phyloP scores from a whole-genome alignment of 441 rosid species.

The Euphorbia celastroides region DNA sequence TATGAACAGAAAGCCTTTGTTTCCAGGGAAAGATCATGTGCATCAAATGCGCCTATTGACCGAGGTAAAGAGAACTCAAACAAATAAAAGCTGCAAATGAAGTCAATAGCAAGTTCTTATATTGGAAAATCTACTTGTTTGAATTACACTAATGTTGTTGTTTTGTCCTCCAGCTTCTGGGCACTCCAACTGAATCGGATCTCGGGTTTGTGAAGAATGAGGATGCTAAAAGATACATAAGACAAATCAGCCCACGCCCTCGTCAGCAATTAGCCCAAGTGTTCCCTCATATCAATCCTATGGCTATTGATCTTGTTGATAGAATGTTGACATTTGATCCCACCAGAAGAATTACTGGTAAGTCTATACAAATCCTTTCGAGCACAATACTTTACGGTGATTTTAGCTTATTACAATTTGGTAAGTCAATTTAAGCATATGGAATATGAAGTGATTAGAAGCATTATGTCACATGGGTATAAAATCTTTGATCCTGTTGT shows the following conservation, averaged over 20 bases:
- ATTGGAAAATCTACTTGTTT: background rate
- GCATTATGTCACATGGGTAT: background rate
- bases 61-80: conserved; percentile 35
- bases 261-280: conserved; percentile 56
- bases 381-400: background rate
- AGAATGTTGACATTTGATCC: conserved; percentile 95
- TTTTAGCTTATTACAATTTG: background rate
- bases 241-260: conserved; percentile 62
- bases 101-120: background rate
- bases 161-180: conserved; percentile 62
- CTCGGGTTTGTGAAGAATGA: conserved; percentile 76
- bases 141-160: conserved; percentile 3
- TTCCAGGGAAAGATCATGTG: conserved; percentile 79
- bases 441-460: background rate
- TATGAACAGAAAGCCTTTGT: conserved; percentile 73
- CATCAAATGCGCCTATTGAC: conserved; percentile 79
- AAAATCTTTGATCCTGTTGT: background rate
- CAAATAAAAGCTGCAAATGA: background rate
- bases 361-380: conserved; percentile 9
- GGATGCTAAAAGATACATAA: conserved; percentile 76
- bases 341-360: conserved; percentile 83
- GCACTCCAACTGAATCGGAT: conserved; percentile 89
- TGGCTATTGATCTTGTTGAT: conserved; percentile 78
- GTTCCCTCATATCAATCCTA: conserved; percentile 73
- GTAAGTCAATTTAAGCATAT: background rate